These are phyloP conservation scores for Luvunga scandens DNA, from an alignment of 345 rosid species.

Conservation along the genomic window DNA sequence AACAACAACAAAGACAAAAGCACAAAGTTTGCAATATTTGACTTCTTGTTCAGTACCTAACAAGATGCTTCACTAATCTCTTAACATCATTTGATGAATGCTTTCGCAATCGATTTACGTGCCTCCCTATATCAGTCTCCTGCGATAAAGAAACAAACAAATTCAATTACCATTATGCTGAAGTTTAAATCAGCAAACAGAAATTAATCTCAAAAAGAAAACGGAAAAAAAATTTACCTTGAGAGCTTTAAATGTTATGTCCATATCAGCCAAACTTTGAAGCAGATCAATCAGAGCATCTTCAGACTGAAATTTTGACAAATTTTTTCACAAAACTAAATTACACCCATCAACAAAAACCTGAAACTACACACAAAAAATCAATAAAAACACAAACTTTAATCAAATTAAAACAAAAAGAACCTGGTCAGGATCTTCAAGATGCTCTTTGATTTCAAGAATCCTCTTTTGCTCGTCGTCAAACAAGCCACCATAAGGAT, in stretches of 20 bases:
- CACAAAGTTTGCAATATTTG: not conserved
- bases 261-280: slow-evolving; percentile 93
- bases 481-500: slow-evolving; percentile 86
- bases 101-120: slow-evolving; percentile 73
- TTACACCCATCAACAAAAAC: slow-evolving; percentile 12
- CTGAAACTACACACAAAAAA: not conserved
- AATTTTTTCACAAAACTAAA: slow-evolving; percentile 6
- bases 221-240: slow-evolving; percentile 39
- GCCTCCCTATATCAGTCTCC: slow-evolving; percentile 80
- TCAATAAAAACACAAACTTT: not conserved
- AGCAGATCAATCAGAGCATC: slow-evolving; percentile 87
- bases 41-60: slow-evolving; percentile 39
- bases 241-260: slow-evolving; percentile 89
- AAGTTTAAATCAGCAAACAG: slow-evolving; percentile 3
- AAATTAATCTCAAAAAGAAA: not conserved
- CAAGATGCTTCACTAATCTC: slow-evolving; percentile 82
- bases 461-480: slow-evolving; percentile 90
- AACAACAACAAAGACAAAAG: not conserved
- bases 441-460: slow-evolving; percentile 75
- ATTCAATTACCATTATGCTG: not conserved
- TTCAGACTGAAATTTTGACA: slow-evolving; percentile 55
- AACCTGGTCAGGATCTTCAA: slow-evolving; percentile 95
- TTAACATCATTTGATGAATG: slow-evolving; percentile 70
- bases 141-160: slow-evolving; percentile 25
- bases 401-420: not conserved